Conservation (phyloP, 495 filamentous ascomycete genomes). For the Trichocladium uniseriatum region DNA sequence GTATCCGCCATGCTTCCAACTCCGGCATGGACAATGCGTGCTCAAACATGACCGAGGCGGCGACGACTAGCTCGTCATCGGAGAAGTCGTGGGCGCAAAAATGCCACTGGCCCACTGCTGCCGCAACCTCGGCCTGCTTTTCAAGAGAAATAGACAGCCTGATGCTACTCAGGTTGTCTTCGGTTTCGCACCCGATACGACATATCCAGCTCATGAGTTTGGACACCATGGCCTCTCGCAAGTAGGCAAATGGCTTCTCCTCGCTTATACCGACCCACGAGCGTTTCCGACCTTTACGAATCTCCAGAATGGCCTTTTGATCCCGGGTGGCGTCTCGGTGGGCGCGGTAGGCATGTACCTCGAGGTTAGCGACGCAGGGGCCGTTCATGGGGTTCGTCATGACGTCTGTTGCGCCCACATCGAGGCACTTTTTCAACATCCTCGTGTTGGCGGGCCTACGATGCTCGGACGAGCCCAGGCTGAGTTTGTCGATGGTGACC, state of each 20-base stretch:
- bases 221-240: conserved; percentile 80
- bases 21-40: conserved; percentile 80
- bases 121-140: conserved; percentile 52
- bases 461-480: conserved; percentile 5
- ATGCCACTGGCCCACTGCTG: conserved; percentile 68
- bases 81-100: conserved; percentile 84
- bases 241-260: conserved; percentile 78
- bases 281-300: conserved; percentile 63
- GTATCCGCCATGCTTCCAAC: conserved; percentile 66
- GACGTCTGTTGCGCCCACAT: conserved; percentile 80
- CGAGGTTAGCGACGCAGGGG: conserved; percentile 60
- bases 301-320: conserved; percentile 55
- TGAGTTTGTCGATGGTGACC: neutral
- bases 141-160: conserved; percentile 44
- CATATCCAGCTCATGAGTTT: conserved; percentile 88
- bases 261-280: conserved; percentile 90
- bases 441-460: conserved; percentile 30
- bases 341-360: conserved; percentile 73
- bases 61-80: conserved; percentile 80
- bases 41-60: conserved; percentile 72
- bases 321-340: conserved; percentile 62
- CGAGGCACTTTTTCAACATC: conserved; percentile 57
- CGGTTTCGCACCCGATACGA: conserved; percentile 47
- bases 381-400: conserved; percentile 64
- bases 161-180: conserved; percentile 32